Percentiles rank a stretch among this genome's conserved stretches.
Conservation (phyloP, 2,329 filamentous ascomycete species). For the Nakataea oryzae region DNA sequence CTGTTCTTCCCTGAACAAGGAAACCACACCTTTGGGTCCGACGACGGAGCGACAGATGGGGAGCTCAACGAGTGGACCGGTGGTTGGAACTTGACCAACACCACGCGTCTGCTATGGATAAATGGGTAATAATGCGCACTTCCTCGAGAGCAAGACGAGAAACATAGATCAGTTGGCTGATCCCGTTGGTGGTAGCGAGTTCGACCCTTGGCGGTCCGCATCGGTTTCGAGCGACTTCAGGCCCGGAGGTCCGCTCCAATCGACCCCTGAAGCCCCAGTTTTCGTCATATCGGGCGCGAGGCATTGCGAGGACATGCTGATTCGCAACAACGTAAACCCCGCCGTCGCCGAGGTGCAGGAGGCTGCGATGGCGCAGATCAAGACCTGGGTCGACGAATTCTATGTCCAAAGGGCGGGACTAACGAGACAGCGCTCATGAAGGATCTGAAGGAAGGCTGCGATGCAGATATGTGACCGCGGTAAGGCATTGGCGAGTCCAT, state of each 20-base stretch:
- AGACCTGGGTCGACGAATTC: conserved; percentile 42
- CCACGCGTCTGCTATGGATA: conserved; percentile 43
- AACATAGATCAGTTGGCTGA: too few relatives aligned
- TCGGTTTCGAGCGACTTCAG: conserved; percentile 25
- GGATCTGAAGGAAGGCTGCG: not conserved
- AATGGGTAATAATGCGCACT: conserved; percentile 30
- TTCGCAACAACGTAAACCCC: conserved; percentile 34
- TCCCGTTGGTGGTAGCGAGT: conserved; percentile 35
- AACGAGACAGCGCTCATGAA: not conserved
- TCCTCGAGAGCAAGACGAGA: not conserved
- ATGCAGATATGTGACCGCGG: not conserved
- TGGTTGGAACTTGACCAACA: conserved; percentile 42
- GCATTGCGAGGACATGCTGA: conserved; percentile 36
- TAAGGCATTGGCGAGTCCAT: too few relatives aligned
- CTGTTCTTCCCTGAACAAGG: conserved; percentile 42
- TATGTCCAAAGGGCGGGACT: conserved; percentile 13
- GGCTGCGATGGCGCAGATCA: conserved; percentile 35
- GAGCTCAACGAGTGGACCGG: conserved; percentile 41
- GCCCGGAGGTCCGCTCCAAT: conserved; percentile 23
- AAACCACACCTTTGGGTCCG: conserved; percentile 36
- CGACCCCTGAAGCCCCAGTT: conserved; percentile 20
- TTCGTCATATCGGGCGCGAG: conserved; percentile 23
- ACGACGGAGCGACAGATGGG: conserved; percentile 31
- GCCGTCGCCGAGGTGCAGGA: conserved; percentile 33
- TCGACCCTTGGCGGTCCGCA: conserved; percentile 29